A percentile compares a stretch with the other conserved stretches of the same genome.
Evolutionary conservation across 2,329 filamentous ascomycete species (phyloP).

Genomic region (Trichoderma sp.): DNA sequence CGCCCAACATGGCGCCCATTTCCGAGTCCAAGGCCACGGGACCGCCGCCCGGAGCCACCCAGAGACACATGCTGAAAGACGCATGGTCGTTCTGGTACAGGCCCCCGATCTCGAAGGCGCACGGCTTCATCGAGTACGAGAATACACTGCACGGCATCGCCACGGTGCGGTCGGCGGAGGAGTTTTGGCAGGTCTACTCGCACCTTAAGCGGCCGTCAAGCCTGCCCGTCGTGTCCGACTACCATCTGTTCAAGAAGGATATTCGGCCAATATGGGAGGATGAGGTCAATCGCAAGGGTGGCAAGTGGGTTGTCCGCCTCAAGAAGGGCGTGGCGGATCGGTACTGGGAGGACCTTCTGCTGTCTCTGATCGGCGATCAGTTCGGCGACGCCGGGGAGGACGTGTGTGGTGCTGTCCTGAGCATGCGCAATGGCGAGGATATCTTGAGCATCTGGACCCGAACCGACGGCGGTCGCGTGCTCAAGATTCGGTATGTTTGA

Average conservation of each 20-base stretch:
- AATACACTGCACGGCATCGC: conserved; percentile 91
- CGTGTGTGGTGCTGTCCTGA: conserved; percentile 91
- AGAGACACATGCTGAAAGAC: conserved; percentile 67
- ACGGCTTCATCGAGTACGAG: conserved; percentile 85
- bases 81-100: conserved; percentile 98
- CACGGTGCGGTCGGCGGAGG: conserved; percentile 77
- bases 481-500: conserved; percentile 79
- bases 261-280: conserved; percentile 99
- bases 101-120: conserved; percentile 93
- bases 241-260: conserved; percentile 96
- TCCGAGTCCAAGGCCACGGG: conserved; percentile 43
- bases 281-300: conserved; percentile 91
- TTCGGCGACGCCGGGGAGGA: conserved; percentile 92
- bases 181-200: conserved; percentile 86
- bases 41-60: conserved; percentile 46
- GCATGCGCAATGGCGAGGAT: conserved; percentile 92
- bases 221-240: conserved; percentile 91
- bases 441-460: conserved; percentile 98
- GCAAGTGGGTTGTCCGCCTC: conserved; percentile 95
- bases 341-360: conserved; percentile 92
- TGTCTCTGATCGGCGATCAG: conserved; percentile 91
- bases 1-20: conserved; percentile 49
- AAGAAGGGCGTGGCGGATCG: conserved; percentile 97
- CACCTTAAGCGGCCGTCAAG: conserved; percentile 88
- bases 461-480: conserved; percentile 87